Base-by-base conservation (phyloP, 257 asterid species). In the Verbascum thapsus region DNA sequence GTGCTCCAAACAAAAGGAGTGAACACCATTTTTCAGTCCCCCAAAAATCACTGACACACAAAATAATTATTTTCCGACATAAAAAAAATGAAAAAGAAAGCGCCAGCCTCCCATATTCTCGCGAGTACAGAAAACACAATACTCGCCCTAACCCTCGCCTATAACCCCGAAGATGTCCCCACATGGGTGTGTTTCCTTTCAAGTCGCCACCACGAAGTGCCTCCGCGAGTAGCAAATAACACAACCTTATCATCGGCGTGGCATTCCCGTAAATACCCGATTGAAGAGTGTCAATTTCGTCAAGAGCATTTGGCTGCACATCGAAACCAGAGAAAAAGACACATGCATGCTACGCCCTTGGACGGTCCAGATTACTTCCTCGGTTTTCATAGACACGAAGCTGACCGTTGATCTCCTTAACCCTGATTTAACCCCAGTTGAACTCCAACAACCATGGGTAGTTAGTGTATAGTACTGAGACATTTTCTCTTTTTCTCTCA, bases 281-380 rank as follows among this genome's bases (percentile, higher is more conserved):
- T 11, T 3, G n/a, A 20, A 3, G 51, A 57, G 53, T 30, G 68
- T 66, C 72, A 64, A 74, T 69, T 26, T 69, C 64, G 39, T 70
- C n/a, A n/a, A n/a, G n/a, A n/a, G n/a, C n/a, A 61, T 68, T 73
- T 74, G 71, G 62, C 78, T 49, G 68, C 55, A 57, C 77, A 61
- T 74, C 70, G 70, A 54, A 74, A 64, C 69, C 64, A 58, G 80
- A 67, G 78, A 73, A 59, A 76, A 71, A 65, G 80, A 80, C 78
- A 67, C 66, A 52, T 63, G 72, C 74, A 38, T 74, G 70, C 30
- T 51, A 63, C 60, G 50, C 72, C 71, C 59, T 47, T 72, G 58
- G 13, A 81, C 76, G 84, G 77, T 66, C 73, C 58, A 52, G 76
- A 73, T 78, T 53, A 70, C 63, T n/a, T 40, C 53, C 26, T 23